Percentiles rank a stretch among this genome's conserved stretches.
Conservation (phyloP, 352 stramenopile genomes). For the Pythium grandisporangium region DNA sequence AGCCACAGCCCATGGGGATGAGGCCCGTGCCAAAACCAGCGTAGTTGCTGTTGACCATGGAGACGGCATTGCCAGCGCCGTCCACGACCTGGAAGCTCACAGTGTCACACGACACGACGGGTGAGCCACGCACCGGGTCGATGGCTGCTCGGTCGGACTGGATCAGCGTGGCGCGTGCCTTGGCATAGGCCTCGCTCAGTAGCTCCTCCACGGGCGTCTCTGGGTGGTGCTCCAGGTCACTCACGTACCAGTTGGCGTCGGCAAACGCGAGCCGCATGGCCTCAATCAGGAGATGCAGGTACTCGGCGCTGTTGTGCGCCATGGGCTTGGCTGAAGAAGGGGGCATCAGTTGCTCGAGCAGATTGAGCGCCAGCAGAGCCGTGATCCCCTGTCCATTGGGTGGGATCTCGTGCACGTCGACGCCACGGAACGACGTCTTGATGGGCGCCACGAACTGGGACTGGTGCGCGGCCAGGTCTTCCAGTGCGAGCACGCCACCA, state of each 20-base stretch:
- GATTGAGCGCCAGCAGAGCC: constrained; percentile 91
- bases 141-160: constrained; percentile 29
- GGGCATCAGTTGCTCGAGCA: constrained; percentile 66
- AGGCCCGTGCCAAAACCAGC: constrained; percentile 95
- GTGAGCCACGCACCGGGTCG: constrained; percentile 46
- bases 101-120: constrained; percentile 78
- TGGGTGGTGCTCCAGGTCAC: constrained; percentile 60
- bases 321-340: constrained; percentile 15
- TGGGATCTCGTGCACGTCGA: constrained; percentile 92
- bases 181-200: constrained; percentile 72
- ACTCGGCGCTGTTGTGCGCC: constrained; percentile 47
- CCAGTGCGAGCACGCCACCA: constrained; percentile 60
- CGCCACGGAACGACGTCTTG: constrained; percentile 69
- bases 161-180: constrained; percentile 35
- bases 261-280: constrained; percentile 91
- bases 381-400: constrained; percentile 96
- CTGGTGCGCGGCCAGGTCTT: constrained; percentile 84
- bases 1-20: constrained; percentile 89
- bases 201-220: constrained; percentile 51
- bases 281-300: constrained; percentile 90
- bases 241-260: constrained; percentile 84
- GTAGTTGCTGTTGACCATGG: constrained; percentile 98
- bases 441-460: constrained; percentile 91
- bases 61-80: constrained; percentile 91
- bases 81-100: constrained; percentile 97